Conservation (phyloP, 2,329 filamentous ascomycete genomes). For the Zarea fungicola region DNA sequence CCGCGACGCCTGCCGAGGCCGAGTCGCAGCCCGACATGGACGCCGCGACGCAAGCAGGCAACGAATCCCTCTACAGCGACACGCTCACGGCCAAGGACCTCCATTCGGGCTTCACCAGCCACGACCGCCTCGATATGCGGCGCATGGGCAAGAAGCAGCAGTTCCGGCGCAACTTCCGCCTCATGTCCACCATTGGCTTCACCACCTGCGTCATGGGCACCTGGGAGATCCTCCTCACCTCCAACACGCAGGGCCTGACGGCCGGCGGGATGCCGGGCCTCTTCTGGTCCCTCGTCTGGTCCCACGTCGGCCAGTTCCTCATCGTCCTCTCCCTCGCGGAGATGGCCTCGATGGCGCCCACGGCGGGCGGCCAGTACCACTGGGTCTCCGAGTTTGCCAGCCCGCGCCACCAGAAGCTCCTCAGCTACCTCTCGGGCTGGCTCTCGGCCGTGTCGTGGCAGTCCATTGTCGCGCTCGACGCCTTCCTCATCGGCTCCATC, state of each 20-base stretch:
- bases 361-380: slow-evolving; percentile 51
- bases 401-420: slow-evolving; percentile 40
- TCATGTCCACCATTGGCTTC: slow-evolving; percentile 12
- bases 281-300: slow-evolving; percentile 18
- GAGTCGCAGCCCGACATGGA: slow-evolving; percentile 1
- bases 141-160: slow-evolving; percentile 19
- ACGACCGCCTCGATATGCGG: slow-evolving; percentile 19
- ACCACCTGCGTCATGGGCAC: slow-evolving; percentile 13
- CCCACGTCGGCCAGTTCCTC: slow-evolving; percentile 10
- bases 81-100: too few relatives aligned
- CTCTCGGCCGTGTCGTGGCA: slow-evolving; percentile 43
- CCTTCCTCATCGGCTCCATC: slow-evolving; percentile 38
- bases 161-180: slow-evolving; percentile 11
- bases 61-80: slow-evolving; percentile 6
- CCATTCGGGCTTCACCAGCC: slow-evolving; percentile 14
- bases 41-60: not conserved
- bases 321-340: slow-evolving; percentile 21
- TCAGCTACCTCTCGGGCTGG: slow-evolving; percentile 48
- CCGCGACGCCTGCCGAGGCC: not conserved
- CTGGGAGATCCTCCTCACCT: slow-evolving; percentile 11
- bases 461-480: slow-evolving; percentile 31
- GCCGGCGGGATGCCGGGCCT: slow-evolving; percentile 17
- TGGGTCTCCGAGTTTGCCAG: slow-evolving; percentile 50
- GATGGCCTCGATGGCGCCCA: slow-evolving; percentile 37
- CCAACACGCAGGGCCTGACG: slow-evolving; percentile 16